Evolutionary conservation across 2,329 filamentous ascomycete species (phyloP).

Genomic region (Epichloe festucae): DNA sequence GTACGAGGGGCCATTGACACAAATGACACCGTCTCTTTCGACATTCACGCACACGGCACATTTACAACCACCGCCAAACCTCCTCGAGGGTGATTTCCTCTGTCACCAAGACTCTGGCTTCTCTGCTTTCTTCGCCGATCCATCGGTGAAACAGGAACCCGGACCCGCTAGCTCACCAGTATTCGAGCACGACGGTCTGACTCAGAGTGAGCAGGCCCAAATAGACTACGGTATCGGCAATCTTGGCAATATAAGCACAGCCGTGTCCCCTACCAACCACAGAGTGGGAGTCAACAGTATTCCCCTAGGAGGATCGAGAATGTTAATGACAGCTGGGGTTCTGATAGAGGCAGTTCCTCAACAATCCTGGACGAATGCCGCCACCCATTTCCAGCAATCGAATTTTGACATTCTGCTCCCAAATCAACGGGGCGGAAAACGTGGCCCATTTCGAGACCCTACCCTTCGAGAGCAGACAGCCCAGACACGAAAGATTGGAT

Average conservation of each 20-base stretch:
- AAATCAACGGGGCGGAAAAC: constrained; percentile 22
- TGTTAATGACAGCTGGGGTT: not conserved
- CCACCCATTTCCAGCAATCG: constrained; percentile 10
- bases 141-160: not conserved
- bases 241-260: not conserved
- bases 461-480: constrained; percentile 40
- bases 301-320: not conserved
- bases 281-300: not conserved
- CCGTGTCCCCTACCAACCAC: not conserved
- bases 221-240: not conserved
- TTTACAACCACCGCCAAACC: not conserved
- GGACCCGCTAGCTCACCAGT: not conserved
- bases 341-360: not conserved
- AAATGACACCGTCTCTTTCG: not conserved
- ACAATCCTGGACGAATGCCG: not conserved
- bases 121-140: constrained; percentile 1
- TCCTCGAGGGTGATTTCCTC: not conserved
- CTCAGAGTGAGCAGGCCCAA: not conserved
- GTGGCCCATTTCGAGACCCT: constrained; percentile 43
- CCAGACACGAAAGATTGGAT: constrained; percentile 42
- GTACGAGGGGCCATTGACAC: not conserved
- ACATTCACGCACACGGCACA: not conserved
- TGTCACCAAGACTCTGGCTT: not conserved
- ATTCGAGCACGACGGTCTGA: not conserved
- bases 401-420: constrained; percentile 17